Base-by-base conservation (phyloP, 495 filamentous ascomycete species). In the Penicillium flavigenum region DNA sequence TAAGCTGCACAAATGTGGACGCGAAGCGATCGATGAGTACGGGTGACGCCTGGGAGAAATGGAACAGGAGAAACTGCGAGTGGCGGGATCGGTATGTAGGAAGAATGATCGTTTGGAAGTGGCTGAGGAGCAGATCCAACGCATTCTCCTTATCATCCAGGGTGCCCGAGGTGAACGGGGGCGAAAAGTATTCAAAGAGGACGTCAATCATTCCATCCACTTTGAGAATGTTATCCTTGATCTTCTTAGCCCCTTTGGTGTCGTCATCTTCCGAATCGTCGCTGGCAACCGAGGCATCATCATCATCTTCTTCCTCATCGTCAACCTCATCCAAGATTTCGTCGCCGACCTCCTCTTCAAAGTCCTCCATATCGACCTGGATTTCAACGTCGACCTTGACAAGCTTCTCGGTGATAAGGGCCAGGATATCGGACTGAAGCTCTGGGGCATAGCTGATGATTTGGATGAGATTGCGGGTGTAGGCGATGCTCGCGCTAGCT, bases 321-420 rank as follows among this genome's bases (percentile, higher is more conserved):
- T 75, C 73, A 14, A 69, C 67, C 27, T 79, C 76, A 14, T 76
- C 69, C 19, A 79, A 45, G 5, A 79, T 59, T 38, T 72, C 75
- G 29, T 89, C 86, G 52, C 80, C 85, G 27, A 83, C 76, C 29
- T 88, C 86, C 20, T 90, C 88, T 52, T 88, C 87, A 50, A 94
- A 73, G 59, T 95, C 89, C 56, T 97, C 91, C 61, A 97, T 80
- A 62, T 98, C 91, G 11, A 90, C 83, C 69, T 96, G 92, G 67
- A 98, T 91, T 66, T 96, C 90, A 4, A 96, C 89, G 62, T 99
- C 94, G 45, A 95, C 87, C 71, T 94, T 96, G 56, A 97, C 89
- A 4, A 97, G 76, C 50, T 86, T 82, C 36, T 93, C 87, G 11
- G 88, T 89, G 41, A 97, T 85, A 17, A 96, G 73, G 55, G 88